Evolutionary conservation across 2,329 filamentous ascomycete genomes (phyloP).

Genomic region (Apiospora arundinis): DNA sequence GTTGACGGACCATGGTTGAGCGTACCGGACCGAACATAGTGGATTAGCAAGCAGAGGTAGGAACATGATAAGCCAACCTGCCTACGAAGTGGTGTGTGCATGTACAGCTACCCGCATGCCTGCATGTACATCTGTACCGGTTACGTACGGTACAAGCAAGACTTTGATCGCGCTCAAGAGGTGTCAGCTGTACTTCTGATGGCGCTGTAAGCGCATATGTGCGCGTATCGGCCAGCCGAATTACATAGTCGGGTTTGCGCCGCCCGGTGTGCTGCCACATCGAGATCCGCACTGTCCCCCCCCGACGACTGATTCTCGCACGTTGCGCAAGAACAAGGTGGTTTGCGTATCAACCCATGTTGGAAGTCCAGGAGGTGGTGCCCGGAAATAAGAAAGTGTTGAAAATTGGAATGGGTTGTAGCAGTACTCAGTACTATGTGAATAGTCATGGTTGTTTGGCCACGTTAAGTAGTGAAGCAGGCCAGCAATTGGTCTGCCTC

Average conservation of each 20-base stretch:
- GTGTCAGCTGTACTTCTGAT: constrained; percentile 5
- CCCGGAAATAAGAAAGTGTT: neutral
- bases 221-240: constrained; percentile 2
- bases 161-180: neutral
- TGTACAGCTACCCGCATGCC: neutral
- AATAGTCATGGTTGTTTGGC: too few species aligned
- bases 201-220: constrained; percentile 14
- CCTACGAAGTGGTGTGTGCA: neutral
- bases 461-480: neutral
- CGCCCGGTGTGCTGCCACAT: neutral
- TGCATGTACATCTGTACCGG: neutral
- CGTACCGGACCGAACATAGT: constrained; percentile 14
- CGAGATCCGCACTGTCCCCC: neutral
- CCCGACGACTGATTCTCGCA: constrained; percentile 9
- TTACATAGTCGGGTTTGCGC: constrained; percentile 15
- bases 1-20: constrained; percentile 1
- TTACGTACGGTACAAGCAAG: neutral
- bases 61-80: neutral
- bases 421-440: neutral
- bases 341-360: constrained; percentile 14
- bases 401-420: neutral
- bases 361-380: constrained; percentile 10
- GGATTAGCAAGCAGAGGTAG: neutral
- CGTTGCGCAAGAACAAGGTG: constrained; percentile 1
- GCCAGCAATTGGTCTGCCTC: neutral